Evolutionary conservation across 2,329 filamentous ascomycete genomes (phyloP), one percentile per base, ranked within the genome.

Genomic region (Colletotrichum eremochloae): DNA sequence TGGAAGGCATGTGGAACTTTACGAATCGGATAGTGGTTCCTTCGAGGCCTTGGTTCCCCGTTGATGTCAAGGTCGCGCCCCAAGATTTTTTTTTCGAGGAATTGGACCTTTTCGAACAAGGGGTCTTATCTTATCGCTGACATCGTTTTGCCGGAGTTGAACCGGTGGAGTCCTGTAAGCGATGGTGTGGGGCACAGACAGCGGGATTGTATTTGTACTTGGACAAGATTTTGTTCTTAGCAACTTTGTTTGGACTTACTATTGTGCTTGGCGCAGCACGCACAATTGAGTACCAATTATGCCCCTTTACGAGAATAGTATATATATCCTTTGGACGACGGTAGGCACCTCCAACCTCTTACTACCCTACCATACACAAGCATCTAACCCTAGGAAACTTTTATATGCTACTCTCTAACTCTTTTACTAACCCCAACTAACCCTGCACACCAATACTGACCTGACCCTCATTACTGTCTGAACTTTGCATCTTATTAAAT

Each of bases 1-100:
- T 82, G 68, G 55, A 33, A 61, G 52, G 55, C 71, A 69, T 70
- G 31, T 48, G 46, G 55, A 46, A 46, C 20, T 53, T 58, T 36
- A n/a, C 38, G 61, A 38, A 50, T 33, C 44, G 56, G n/a, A 56
- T 33, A 38, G 55, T 61, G 61, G 24, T 72, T 67, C 68, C 62
- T 55, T 55, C 12, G 18, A 38, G 44, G 67, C 70, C 24, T 52
- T 64, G 24, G 33, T 18, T 46, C 40, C 40, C 40, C 36, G 40
- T 55, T 42, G 48, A 62, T 58, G 36, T 58, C 55, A 14, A 42
- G 40, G 64, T 56, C n/a, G 65, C 44, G 46, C n/a, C 46, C 64
- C 57, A 29, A 67, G 56, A 55, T 67, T 67, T 63, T 56, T 63
- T 71, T 67, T 53, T 40, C n/a, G 36, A 18, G 3, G 12, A 20